Conservation (phyloP, 805 yeast genomes). For the Wickerhamiella qilinensis region DNA sequence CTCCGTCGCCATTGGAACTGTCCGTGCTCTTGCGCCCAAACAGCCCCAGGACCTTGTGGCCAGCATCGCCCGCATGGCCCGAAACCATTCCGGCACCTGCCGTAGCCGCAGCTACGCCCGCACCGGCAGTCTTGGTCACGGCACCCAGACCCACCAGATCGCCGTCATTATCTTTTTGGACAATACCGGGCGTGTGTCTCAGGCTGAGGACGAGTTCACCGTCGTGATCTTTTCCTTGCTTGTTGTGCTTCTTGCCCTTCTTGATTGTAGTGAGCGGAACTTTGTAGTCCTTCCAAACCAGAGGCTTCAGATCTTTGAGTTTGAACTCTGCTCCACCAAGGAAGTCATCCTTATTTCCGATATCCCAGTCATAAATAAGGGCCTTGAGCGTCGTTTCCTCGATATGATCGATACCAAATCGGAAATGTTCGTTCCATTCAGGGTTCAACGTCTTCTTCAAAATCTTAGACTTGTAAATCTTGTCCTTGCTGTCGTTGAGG, state of each 20-base stretch:
- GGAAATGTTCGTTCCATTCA: constrained; percentile 61
- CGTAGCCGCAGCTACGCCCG: constrained; percentile 8
- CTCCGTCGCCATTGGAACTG: constrained; percentile 2
- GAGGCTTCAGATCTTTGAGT: constrained; percentile 46
- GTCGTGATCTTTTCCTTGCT: constrained; percentile 31
- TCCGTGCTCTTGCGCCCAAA: constrained; percentile 22
- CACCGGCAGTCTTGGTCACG: constrained; percentile 13
- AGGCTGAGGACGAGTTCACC: constrained; percentile 50
- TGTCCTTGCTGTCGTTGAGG: constrained; percentile 40
- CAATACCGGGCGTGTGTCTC: constrained; percentile 55
- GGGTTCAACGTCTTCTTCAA: constrained; percentile 82
- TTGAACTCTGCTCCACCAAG: constrained; percentile 51
- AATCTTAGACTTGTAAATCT: constrained; percentile 58
- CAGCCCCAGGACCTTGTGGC: constrained; percentile 26
- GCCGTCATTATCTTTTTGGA: constrained; percentile 20
- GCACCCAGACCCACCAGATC: constrained; percentile 11
- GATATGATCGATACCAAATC: constrained; percentile 11
- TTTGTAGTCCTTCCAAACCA: constrained; percentile 33
- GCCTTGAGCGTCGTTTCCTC: constrained; percentile 20
- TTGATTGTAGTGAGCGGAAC: constrained; percentile 29
- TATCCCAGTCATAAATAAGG: constrained; percentile 77
- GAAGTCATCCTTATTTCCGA: constrained; percentile 74
- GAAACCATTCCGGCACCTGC: constrained; percentile 24
- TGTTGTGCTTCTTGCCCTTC: constrained; percentile 28
- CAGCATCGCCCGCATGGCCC: constrained; percentile 33